Percentiles rank a stretch among this genome's conserved stretches.
These are phyloP conservation scores for Ophiocordyceps camponoti-leonardi DNA, from an alignment of 2,329 filamentous ascomycete genomes.

Conservation along the genomic window DNA sequence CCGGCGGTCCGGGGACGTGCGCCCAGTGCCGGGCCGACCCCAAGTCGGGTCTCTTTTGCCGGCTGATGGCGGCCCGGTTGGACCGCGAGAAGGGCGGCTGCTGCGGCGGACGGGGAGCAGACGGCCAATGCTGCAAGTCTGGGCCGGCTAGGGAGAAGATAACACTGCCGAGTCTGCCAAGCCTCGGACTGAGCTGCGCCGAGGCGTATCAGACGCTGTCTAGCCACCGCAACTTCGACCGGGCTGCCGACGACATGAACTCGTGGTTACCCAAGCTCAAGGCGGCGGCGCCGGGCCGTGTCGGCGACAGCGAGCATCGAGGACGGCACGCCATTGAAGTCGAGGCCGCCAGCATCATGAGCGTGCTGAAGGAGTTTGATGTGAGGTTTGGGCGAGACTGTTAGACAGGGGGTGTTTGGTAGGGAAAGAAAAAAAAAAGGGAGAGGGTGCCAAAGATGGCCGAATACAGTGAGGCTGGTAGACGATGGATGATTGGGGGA, in stretches of 20 bases:
- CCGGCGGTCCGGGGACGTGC: slow-evolving; percentile 61
- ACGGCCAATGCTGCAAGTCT: slow-evolving; percentile 48
- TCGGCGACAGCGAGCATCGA: slow-evolving; percentile 13
- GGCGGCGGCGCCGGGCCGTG: slow-evolving; percentile 28
- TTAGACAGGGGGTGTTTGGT: slow-evolving; percentile 6
- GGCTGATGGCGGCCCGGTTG: slow-evolving; percentile 54
- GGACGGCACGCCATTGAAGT: slow-evolving; percentile 52
- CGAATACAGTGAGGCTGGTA: too few species aligned
- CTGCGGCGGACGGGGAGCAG: slow-evolving; percentile 42
- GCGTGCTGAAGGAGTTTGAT: slow-evolving; percentile 68
- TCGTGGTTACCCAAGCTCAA: slow-evolving; percentile 60
- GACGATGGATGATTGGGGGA: too few species aligned
- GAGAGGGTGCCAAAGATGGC: background rate
- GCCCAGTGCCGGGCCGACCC: slow-evolving; percentile 64
- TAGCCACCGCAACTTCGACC: slow-evolving; percentile 59
- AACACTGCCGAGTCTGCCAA: slow-evolving; percentile 18
- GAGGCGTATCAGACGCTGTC: slow-evolving; percentile 66
- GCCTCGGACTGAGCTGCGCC: slow-evolving; percentile 51
- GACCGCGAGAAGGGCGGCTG: slow-evolving; percentile 35
- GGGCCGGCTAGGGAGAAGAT: slow-evolving; percentile 13
- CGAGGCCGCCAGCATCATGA: slow-evolving; percentile 72
- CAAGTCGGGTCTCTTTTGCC: slow-evolving; percentile 68
- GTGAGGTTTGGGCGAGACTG: slow-evolving; percentile 44
- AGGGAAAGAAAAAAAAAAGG: background rate
- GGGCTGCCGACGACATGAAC: slow-evolving; percentile 56